These are phyloP conservation scores for Scedosporium minutisporum DNA, from an alignment of 2,329 filamentous ascomycete genomes.

Conservation along the genomic window DNA sequence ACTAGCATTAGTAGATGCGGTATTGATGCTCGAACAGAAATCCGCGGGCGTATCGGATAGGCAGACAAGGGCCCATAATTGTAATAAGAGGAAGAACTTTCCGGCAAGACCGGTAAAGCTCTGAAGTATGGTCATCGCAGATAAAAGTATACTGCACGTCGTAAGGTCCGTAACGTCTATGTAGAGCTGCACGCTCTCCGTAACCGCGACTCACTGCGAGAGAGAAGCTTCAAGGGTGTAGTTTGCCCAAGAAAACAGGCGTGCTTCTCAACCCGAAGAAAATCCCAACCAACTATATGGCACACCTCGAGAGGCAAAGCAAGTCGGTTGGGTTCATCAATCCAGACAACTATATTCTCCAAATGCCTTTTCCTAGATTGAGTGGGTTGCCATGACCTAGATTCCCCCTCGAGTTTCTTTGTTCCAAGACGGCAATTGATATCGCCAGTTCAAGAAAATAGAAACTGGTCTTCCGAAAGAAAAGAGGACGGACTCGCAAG, in stretches of 20 bases:
- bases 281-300: not conserved
- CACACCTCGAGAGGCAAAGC: not conserved
- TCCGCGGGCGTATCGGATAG: constrained; percentile 9
- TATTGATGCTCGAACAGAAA: constrained; percentile 28
- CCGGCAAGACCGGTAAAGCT: not conserved
- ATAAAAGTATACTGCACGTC: not conserved
- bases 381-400: not conserved
- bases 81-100: not conserved
- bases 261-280: not conserved
- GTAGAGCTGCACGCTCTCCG: too few species aligned
- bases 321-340: not conserved
- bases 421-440: not conserved
- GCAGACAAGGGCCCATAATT: constrained; percentile 3
- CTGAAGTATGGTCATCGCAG: not conserved
- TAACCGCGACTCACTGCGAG: too few species aligned
- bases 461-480: too few species aligned
- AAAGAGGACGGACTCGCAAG: too few species aligned
- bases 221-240: not conserved
- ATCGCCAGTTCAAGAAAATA: too few species aligned
- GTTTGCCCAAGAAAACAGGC: not conserved
- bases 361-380: not conserved
- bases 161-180: not conserved
- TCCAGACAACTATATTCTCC: not conserved
- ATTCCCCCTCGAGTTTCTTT: not conserved
- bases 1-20: constrained; percentile 30